Percentiles rank a stretch among this genome's conserved stretches.
phyloP scores from a whole-genome alignment of 441 rosid genomes.

The Metrosideros polymorpha region DNA sequence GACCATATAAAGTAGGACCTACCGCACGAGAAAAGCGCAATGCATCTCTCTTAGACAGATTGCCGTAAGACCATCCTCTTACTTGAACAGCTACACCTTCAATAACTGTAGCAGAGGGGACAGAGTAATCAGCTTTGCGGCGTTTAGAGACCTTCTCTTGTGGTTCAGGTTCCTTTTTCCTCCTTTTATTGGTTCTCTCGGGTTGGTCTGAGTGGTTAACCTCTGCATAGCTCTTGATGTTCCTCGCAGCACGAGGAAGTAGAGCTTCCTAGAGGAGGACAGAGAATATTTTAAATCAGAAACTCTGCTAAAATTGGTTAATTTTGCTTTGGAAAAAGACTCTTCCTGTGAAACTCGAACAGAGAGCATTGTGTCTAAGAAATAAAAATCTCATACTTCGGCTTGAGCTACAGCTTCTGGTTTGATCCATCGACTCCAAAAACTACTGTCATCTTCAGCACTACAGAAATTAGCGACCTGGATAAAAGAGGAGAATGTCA shows the following conservation, averaged over 20 bases:
- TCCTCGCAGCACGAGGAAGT: conserved; percentile 97
- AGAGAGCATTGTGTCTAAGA: not conserved
- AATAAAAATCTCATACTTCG: conserved; percentile 45
- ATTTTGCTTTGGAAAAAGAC: not conserved
- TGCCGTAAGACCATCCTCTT: conserved; percentile 97
- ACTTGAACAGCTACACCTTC: conserved; percentile 96
- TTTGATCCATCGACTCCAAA: conserved; percentile 99
- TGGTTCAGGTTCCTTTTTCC: conserved; percentile 74
- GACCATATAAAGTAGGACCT: conserved; percentile 6
- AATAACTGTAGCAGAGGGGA: conserved; percentile 56
- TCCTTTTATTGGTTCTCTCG: conserved; percentile 62
- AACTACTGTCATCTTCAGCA: conserved; percentile 94
- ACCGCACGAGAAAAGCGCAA: conserved; percentile 91
- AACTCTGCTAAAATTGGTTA: not conserved
- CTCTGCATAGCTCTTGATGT: conserved; percentile 87
- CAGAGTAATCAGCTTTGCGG: conserved; percentile 65
- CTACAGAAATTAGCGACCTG: conserved; percentile 93
- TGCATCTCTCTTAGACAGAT: conserved; percentile 97
- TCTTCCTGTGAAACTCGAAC: not conserved
- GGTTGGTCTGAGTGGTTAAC: conserved; percentile 37
- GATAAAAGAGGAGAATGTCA: conserved; percentile 2
- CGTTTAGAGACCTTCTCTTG: conserved; percentile 68
- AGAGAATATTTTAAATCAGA: not conserved
- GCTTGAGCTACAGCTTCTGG: conserved; percentile 87
- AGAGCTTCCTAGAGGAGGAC: conserved; percentile 56